phyloP scores from a whole-genome alignment of 345 rosid genomes.

The Populus pruinosa region DNA sequence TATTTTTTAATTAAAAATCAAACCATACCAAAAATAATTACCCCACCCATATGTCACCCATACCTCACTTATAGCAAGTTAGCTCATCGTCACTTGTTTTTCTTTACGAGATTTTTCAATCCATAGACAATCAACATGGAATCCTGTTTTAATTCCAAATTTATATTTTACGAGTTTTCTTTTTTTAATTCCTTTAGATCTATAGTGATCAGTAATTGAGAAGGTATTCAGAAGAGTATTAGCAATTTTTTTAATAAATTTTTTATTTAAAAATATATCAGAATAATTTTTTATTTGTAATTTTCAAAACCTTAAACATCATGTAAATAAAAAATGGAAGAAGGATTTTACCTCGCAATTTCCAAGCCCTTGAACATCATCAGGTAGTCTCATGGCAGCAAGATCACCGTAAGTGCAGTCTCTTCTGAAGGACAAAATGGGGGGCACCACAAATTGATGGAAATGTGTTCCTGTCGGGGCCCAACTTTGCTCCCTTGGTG shows the following conservation, averaged over 20 bases:
- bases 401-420: slow-evolving; percentile 91
- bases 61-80: not conserved
- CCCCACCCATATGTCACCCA: too few relatives aligned
- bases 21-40: too few relatives aligned
- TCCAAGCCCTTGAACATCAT: slow-evolving; percentile 86
- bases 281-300: slow-evolving; percentile 50
- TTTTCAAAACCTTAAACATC: slow-evolving; percentile 84
- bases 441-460: slow-evolving; percentile 98
- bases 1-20: too few relatives aligned
- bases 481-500: slow-evolving; percentile 86
- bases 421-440: slow-evolving; percentile 62
- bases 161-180: too few relatives aligned
- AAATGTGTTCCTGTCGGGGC: slow-evolving; percentile 91
- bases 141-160: too few relatives aligned
- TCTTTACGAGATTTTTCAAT: too few relatives aligned
- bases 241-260: too few relatives aligned
- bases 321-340: not conserved
- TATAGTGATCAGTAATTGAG: too few relatives aligned
- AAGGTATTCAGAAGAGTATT: too few relatives aligned
- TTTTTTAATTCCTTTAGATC: not conserved
- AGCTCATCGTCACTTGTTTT: too few relatives aligned
- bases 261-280: too few relatives aligned
- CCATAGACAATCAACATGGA: too few relatives aligned
- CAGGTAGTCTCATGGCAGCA: slow-evolving; percentile 95
- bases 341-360: slow-evolving; percentile 63